These are phyloP conservation scores for Scheffersomyces ergatensis DNA, from an alignment of 805 yeast genomes.

Conservation along the genomic window DNA sequence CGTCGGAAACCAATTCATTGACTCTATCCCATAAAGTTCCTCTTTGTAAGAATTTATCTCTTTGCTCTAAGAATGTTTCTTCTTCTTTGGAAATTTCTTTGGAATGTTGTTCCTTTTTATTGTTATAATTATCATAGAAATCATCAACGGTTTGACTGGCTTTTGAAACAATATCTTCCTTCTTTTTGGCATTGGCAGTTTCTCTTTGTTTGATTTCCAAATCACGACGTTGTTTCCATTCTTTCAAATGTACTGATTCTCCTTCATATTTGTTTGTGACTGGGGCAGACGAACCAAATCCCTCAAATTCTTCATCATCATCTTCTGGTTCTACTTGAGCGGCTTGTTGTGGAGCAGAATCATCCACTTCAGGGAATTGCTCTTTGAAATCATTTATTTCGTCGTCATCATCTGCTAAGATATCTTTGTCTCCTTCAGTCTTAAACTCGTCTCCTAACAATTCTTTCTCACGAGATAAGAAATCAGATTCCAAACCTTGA, in stretches of 20 bases:
- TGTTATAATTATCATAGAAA: constrained; percentile 87
- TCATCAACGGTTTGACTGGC: constrained; percentile 87
- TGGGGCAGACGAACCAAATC: constrained; percentile 17
- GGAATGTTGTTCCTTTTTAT: constrained; percentile 70
- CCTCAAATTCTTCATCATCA: constrained; percentile 45
- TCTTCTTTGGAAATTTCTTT: constrained; percentile 66
- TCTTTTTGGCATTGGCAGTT: constrained; percentile 60
- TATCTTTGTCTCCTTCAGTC: constrained; percentile 58
- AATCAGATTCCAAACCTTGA: constrained; percentile 46
- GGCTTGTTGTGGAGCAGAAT: constrained; percentile 14
- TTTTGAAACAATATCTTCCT: constrained; percentile 63
- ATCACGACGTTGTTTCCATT: constrained; percentile 82
- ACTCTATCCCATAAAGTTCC: constrained; percentile 62
- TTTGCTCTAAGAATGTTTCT: constrained; percentile 64
- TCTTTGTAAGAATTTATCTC: constrained; percentile 59
- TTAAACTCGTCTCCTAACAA: constrained; percentile 69
- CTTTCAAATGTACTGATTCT: constrained; percentile 52
- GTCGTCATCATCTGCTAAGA: constrained; percentile 38
- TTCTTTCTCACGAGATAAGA: constrained; percentile 66
- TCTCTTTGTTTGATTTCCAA: constrained; percentile 81
- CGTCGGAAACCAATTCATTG: constrained; percentile 46
- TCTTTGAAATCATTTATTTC: constrained; percentile 60
- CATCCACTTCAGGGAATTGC: constrained; percentile 60
- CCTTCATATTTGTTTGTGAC: constrained; percentile 20
- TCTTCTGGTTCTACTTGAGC: constrained; percentile 18